phyloP scores from a whole-genome alignment of 352 stramenopile species.

The Globisporangium radiosum region DNA sequence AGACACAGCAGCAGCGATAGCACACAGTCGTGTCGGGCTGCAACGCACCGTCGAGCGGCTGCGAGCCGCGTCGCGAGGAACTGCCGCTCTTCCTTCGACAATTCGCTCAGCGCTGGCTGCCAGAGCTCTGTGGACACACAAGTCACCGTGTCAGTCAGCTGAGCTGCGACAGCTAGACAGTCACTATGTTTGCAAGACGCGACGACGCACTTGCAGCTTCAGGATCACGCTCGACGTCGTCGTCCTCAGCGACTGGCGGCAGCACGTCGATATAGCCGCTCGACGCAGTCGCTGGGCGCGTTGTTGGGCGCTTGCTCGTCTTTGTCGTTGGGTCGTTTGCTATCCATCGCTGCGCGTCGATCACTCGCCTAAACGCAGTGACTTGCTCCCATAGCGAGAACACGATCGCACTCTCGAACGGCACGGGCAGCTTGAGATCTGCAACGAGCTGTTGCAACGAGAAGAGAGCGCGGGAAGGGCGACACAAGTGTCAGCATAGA shows the following conservation, averaged over 20 bases:
- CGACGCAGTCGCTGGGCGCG: conserved; percentile 12
- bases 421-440: conserved; percentile 46
- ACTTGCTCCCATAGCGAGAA: conserved; percentile 78
- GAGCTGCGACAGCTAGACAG: background rate
- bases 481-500: background rate
- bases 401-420: conserved; percentile 54
- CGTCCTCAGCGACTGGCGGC: conserved; percentile 24
- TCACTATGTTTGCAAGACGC: background rate
- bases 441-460: conserved; percentile 25
- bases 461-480: background rate
- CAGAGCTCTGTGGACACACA: conserved; percentile 33
- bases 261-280: conserved; percentile 49
- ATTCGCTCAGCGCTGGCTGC: conserved; percentile 64
- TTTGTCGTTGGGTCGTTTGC: conserved; percentile 28
- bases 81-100: conserved; percentile 58
- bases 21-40: no score
- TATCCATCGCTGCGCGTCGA: conserved; percentile 52
- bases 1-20: no score
- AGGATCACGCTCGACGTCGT: conserved; percentile 36
- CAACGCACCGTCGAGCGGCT: conserved; percentile 28
- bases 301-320: conserved; percentile 6
- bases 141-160: background rate
- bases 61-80: conserved; percentile 51
- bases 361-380: conserved; percentile 44
- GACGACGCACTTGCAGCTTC: conserved; percentile 29